Conservation (phyloP, 257 asterid genomes). For the Rehmannia glutinosa region DNA sequence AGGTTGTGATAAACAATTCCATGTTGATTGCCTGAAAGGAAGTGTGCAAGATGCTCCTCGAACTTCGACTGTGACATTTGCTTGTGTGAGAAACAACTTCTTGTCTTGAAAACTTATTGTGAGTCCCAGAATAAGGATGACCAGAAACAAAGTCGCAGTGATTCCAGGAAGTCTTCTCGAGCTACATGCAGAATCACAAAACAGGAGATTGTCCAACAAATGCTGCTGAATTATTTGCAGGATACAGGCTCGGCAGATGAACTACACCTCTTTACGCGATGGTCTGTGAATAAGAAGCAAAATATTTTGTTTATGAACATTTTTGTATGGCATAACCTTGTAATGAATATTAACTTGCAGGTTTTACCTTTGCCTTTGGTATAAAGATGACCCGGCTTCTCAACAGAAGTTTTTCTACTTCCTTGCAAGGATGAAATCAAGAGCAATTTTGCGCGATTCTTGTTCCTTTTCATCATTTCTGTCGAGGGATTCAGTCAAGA, state of each 20-base stretch:
- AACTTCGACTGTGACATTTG: constrained; percentile 64
- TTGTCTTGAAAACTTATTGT: constrained; percentile 53
- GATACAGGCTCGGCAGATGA: constrained; percentile 75
- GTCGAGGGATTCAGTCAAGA: constrained; percentile 80
- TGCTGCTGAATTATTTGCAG: constrained; percentile 87
- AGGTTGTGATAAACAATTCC: constrained; percentile 78
- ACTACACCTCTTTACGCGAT: constrained; percentile 64
- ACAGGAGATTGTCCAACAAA: constrained; percentile 84
- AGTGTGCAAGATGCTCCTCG: constrained; percentile 58
- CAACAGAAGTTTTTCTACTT: constrained; percentile 53
- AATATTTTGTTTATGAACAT: constrained; percentile 14
- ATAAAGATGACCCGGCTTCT: constrained; percentile 85
- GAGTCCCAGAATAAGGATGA: constrained; percentile 54
- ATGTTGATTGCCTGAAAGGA: constrained; percentile 78
- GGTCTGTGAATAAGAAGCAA: constrained; percentile 54
- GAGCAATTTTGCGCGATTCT: constrained; percentile 67
- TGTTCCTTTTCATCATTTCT: constrained; percentile 43
- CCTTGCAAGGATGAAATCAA: constrained; percentile 73
- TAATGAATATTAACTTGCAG: constrained; percentile 43
- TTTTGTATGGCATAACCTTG: constrained; percentile 12
- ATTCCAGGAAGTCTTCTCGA: constrained; percentile 45
- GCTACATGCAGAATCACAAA: constrained; percentile 41
- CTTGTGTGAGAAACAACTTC: constrained; percentile 72
- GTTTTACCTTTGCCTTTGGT: constrained; percentile 98
- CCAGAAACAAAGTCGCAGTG: constrained; percentile 34